Evolutionary conservation across 768 basidiomycete genomes (phyloP).

Genomic region (Fomitopsis pulvina): DNA sequence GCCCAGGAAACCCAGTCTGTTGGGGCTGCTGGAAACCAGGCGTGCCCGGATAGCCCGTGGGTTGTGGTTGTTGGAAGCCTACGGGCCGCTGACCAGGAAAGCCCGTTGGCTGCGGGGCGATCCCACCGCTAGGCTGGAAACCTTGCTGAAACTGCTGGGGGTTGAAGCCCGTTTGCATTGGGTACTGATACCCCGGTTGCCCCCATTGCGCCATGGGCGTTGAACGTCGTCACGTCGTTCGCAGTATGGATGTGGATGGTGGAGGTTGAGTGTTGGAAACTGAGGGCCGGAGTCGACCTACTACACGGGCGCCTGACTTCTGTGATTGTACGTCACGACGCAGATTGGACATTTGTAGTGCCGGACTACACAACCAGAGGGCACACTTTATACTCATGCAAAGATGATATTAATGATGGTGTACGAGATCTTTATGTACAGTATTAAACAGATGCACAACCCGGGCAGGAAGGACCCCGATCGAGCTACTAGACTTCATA

Average conservation of each 20-base stretch:
- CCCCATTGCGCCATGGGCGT: conserved; percentile 70
- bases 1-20: conserved; percentile 45
- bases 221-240: conserved; percentile 1
- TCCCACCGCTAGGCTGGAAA: conserved; percentile 37
- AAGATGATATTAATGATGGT: too few relatives aligned
- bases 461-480: too few relatives aligned
- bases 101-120: conserved; percentile 62
- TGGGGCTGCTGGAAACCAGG: conserved; percentile 38
- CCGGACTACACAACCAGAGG: too few relatives aligned
- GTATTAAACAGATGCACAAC: too few relatives aligned
- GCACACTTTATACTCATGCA: too few relatives aligned
- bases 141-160: conserved; percentile 38
- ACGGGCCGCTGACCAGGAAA: conserved; percentile 30
- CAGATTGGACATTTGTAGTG: neutral
- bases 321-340: neutral
- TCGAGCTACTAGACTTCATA: too few relatives aligned
- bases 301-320: neutral
- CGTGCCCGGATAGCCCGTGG: conserved; percentile 41
- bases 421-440: too few relatives aligned
- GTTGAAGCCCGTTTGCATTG: conserved; percentile 64
- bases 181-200: conserved; percentile 59
- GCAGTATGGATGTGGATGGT: conserved; percentile 3
- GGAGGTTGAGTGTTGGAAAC: neutral
- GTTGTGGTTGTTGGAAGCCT: conserved; percentile 55
- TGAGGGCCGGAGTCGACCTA: conserved; percentile 1